Evolutionary conservation across 2,329 filamentous ascomycete species (phyloP), one percentile per base, ranked within the genome.

Genomic region (Ascochyta fabae): DNA sequence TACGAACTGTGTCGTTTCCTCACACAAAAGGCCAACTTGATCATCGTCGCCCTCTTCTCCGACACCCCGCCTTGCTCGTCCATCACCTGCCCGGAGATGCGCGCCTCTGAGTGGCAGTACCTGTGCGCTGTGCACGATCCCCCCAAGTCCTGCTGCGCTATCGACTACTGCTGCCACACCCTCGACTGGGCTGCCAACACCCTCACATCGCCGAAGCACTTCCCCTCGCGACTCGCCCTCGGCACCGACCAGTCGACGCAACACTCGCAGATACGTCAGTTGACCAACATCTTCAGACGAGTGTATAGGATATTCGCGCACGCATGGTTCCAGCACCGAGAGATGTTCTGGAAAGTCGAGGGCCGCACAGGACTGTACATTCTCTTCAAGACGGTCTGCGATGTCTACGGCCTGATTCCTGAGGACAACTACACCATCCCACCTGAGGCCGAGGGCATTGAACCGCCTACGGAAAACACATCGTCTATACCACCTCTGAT

Each of bases 131-230:
- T 98, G 3, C 95, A 99, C 75, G 94, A 98, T 72, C 90, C 92
- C 45, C 95, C 95, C 44, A 98, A 98, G 79, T 91, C 89, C 68
- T 99, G 95, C 80, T 97, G 94, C 77, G 95, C 95, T 47, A 97
- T 99, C 71, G 95, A 99, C 78, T 99, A 99, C 79, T 97, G 93
- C 83, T 98, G 94, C 75, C 95, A 99, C 75, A 99, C 95, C 0
- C 87, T 99, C 39, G 95, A 99, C 79, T 98, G 94, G 92, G 95
- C 95, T 3, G 93, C 92, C 53, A 96, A 96, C 69, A 90, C 94
- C 19, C 88, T 99, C 53, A 96, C 94, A 3, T 95, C 92, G 67
- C 90, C 92, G 50, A 97, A 97, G 80, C 90, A 95, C 72, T 99
- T 99, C 73, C 94, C 95, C 0, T 96, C 91, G 66, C 86, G 95